Conservation (phyloP, 768 basidiomycete genomes). For the Neoboletus brunneissimus region DNA sequence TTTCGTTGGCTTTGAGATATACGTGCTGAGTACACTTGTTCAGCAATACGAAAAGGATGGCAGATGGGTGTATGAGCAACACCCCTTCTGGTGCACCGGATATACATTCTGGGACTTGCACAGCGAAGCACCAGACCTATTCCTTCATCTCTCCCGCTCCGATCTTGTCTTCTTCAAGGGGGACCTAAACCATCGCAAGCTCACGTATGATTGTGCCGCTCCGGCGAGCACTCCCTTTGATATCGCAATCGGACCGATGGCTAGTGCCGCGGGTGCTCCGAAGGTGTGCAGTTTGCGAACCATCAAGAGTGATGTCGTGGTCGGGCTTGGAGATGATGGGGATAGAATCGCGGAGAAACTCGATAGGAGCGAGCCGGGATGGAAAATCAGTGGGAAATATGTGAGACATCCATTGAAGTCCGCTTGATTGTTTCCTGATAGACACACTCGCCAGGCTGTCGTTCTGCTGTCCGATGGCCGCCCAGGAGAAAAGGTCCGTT, state of each 20-base stretch:
- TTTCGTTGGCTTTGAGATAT: not conserved
- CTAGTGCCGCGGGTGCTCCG: slow-evolving; percentile 83
- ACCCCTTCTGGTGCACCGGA: slow-evolving; percentile 95
- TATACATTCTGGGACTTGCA: slow-evolving; percentile 91
- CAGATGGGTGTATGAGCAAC: slow-evolving; percentile 92
- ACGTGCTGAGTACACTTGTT: slow-evolving; percentile 2
- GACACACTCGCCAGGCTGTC: slow-evolving; percentile 56
- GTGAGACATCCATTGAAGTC: slow-evolving; percentile 38
- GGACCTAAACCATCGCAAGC: slow-evolving; percentile 88
- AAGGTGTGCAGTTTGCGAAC: slow-evolving; percentile 84
- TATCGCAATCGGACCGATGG: slow-evolving; percentile 89
- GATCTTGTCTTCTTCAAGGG: slow-evolving; percentile 96
- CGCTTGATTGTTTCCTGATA: slow-evolving; percentile 14
- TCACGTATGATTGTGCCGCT: slow-evolving; percentile 84
- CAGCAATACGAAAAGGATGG: slow-evolving; percentile 91
- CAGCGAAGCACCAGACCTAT: slow-evolving; percentile 83
- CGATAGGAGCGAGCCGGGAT: slow-evolving; percentile 85
- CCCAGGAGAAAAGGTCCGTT: slow-evolving; percentile 85
- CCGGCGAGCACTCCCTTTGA: slow-evolving; percentile 87
- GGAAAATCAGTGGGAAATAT: slow-evolving; percentile 98
- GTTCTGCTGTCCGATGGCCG: slow-evolving; percentile 85
- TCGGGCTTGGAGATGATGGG: slow-evolving; percentile 70
- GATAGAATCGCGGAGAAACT: slow-evolving; percentile 72
- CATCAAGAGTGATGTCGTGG: slow-evolving; percentile 94
- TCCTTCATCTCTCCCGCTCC: slow-evolving; percentile 85